Percentiles rank a stretch among this genome's conserved stretches.
phyloP scores from a whole-genome alignment of 441 rosid genomes.

The Brassica balearica region DNA sequence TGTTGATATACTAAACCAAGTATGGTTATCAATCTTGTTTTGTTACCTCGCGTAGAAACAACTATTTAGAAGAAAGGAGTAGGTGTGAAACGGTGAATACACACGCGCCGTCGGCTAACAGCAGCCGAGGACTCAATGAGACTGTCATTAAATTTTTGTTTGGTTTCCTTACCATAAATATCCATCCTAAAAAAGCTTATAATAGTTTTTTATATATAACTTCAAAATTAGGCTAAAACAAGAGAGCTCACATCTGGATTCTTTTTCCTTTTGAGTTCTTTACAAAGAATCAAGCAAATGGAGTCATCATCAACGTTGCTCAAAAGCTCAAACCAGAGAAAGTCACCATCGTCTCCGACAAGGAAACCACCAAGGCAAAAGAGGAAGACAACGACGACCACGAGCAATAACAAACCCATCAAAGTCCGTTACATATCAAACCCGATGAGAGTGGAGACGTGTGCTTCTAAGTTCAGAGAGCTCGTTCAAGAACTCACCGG shows the following conservation, averaged over 20 bases:
- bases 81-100: no score
- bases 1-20: no score
- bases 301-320: conserved; percentile 28
- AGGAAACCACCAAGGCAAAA: conserved; percentile 24
- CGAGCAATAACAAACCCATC: conserved; percentile 28
- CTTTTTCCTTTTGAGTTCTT: not conserved
- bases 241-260: conserved; percentile 10
- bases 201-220: conserved; percentile 4
- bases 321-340: conserved; percentile 18
- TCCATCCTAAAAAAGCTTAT: conserved; percentile 6
- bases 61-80: not conserved
- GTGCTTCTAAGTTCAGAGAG: conserved; percentile 70
- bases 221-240: not conserved
- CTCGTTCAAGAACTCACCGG: conserved; percentile 85
- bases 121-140: not conserved
- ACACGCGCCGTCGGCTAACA: conserved; percentile 28
- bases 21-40: no score
- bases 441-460: conserved; percentile 74
- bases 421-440: conserved; percentile 79
- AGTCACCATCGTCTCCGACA: conserved; percentile 2
- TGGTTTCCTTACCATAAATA: not conserved
- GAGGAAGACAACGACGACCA: conserved; percentile 16
- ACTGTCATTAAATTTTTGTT: conserved; percentile 27
- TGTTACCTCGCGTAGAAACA: no score
- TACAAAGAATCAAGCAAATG: conserved; percentile 9